Percentiles rank a stretch among this genome's conserved stretches.
Evolutionary conservation across 75 land plant species (phyloP).

Genomic region (Pseudotsuga menziesii): DNA sequence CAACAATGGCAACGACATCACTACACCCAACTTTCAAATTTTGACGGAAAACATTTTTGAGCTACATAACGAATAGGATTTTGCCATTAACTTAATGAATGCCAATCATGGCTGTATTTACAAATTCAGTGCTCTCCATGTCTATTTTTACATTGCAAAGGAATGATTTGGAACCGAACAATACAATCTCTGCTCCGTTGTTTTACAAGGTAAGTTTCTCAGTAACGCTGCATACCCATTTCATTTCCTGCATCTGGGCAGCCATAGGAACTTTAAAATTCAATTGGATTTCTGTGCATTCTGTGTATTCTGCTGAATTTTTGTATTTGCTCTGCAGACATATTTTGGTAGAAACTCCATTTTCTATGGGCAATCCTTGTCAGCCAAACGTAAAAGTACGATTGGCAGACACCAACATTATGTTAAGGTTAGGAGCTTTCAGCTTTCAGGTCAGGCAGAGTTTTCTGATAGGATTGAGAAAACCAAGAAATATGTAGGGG

Average conservation of each 20-base stretch:
- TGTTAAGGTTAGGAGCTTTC: not conserved
- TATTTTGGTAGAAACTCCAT: not conserved
- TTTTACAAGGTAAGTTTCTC: not conserved
- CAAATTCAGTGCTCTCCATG: not conserved
- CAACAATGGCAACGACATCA: too few species aligned
- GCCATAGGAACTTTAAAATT: not conserved
- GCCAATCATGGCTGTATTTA: not conserved
- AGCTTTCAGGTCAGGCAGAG: not conserved
- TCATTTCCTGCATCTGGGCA: not conserved
- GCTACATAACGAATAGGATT: too few species aligned
- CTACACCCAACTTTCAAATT: too few species aligned
- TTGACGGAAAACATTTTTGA: too few species aligned
- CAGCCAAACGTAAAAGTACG: not conserved
- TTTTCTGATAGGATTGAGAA: not conserved
- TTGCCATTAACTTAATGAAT: not conserved
- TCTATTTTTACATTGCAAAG: not conserved
- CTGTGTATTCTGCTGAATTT: not conserved
- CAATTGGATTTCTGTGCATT: not conserved
- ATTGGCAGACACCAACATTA: not conserved
- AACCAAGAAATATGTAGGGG: not conserved
- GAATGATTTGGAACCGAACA: not conserved
- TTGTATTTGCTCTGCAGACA: not conserved
- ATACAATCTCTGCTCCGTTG: not conserved
- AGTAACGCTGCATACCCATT: not conserved
- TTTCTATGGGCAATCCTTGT: not conserved